phyloP scores from a whole-genome alignment of 495 filamentous ascomycete genomes.

The Usnea hakonensis region DNA sequence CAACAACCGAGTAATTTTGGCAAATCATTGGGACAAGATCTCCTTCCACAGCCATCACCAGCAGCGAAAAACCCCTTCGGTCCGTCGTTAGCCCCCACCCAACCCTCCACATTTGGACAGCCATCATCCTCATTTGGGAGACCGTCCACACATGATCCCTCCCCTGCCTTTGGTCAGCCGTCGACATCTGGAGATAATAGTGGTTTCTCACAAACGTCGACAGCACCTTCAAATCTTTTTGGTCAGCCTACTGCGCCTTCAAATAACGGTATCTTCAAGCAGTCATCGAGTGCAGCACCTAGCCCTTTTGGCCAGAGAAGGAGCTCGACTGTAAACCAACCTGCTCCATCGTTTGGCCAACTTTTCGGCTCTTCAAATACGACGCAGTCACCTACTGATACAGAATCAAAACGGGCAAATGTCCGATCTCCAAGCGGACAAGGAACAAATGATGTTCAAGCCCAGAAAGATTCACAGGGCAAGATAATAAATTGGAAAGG shows the following conservation, averaged over 20 bases:
- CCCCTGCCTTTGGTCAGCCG: conserved; percentile 19
- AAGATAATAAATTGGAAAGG: conserved; percentile 46
- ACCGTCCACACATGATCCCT: conserved; percentile 22
- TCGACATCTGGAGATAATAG: conserved; percentile 10
- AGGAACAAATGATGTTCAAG: conserved; percentile 4
- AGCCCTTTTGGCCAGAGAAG: conserved; percentile 3
- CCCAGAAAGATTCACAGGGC: conserved; percentile 11
- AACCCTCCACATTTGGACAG: conserved; percentile 26
- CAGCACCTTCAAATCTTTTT: conserved; percentile 31
- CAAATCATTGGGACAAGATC: conserved; percentile 1
- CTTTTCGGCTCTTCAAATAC: conserved; percentile 1
- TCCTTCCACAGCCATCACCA: conserved; percentile 9
- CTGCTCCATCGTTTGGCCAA: conserved; percentile 7
- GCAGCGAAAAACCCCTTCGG: not conserved
- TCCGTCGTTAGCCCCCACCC: conserved; percentile 5
- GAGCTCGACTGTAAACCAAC: conserved; percentile 1
- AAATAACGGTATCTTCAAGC: not conserved
- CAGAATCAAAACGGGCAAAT: not conserved
- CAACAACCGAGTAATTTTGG: conserved; percentile 32
- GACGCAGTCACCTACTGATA: not conserved
- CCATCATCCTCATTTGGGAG: conserved; percentile 15
- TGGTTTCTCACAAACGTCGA: conserved; percentile 3
- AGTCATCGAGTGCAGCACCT: conserved; percentile 3
- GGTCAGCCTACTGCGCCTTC: conserved; percentile 25
- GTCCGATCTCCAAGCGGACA: not conserved